Evolutionary conservation across 2,329 filamentous ascomycete species (phyloP).

Genomic region (Beauveria australis): DNA sequence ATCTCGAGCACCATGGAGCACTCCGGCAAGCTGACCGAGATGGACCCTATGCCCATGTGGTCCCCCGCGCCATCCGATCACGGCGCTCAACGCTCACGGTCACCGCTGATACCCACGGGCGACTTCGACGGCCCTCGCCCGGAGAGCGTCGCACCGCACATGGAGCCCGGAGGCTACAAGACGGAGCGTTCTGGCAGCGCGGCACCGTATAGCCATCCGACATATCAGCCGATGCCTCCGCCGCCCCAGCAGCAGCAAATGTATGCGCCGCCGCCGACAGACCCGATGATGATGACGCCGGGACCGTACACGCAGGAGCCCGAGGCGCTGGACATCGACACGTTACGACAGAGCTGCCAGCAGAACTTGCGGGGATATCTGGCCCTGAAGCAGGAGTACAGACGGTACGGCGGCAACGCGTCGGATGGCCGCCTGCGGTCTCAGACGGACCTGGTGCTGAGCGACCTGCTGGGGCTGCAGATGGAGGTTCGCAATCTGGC

Average conservation of each 20-base stretch:
- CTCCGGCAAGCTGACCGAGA: background rate
- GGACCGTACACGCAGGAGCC: background rate
- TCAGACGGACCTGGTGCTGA: slow-evolving; percentile 34
- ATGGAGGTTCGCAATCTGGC: slow-evolving; percentile 35
- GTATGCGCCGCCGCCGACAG: slow-evolving; percentile 1
- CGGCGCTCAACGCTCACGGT: background rate
- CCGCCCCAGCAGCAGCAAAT: slow-evolving; percentile 21
- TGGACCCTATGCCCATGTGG: slow-evolving; percentile 6
- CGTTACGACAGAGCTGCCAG: slow-evolving; percentile 27
- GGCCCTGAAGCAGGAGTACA: slow-evolving; percentile 23
- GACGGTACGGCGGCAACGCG: slow-evolving; percentile 20
- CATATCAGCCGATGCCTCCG: slow-evolving; percentile 19
- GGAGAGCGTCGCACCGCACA: slow-evolving; percentile 15
- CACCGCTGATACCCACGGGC: background rate
- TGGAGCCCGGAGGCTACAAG: slow-evolving; percentile 16
- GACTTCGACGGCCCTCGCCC: background rate
- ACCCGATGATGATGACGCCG: background rate
- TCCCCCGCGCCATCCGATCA: background rate
- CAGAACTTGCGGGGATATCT: slow-evolving; percentile 29
- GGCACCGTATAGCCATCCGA: slow-evolving; percentile 9
- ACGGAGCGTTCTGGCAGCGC: slow-evolving; percentile 16
- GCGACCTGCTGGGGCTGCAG: slow-evolving; percentile 36
- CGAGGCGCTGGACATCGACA: slow-evolving; percentile 20
- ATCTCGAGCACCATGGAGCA: background rate
- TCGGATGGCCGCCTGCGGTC: slow-evolving; percentile 33